Conservation (phyloP, 2,329 filamentous ascomycete species). For the Talaromyces sp. region DNA sequence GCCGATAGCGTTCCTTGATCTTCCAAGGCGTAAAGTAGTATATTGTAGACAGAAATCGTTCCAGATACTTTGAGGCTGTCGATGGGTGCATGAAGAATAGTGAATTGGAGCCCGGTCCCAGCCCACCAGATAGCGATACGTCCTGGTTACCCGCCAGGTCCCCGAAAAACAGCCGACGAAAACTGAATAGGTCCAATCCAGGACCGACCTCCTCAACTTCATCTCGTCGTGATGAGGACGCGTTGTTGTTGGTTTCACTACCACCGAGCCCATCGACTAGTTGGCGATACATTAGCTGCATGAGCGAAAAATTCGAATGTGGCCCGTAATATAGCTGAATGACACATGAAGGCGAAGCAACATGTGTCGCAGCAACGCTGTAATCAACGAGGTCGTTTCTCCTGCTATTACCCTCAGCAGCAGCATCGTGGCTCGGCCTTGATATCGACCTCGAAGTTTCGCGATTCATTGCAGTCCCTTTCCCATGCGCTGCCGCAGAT, state of each 20-base stretch:
- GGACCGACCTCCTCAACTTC: slow-evolving; percentile 38
- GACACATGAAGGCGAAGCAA: slow-evolving; percentile 43
- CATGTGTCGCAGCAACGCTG: slow-evolving; percentile 48
- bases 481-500: neutral
- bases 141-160: slow-evolving; percentile 39
- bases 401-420: neutral
- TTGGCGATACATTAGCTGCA: slow-evolving; percentile 38
- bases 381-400: slow-evolving; percentile 31
- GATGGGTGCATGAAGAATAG: slow-evolving; percentile 41
- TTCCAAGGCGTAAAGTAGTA: slow-evolving; percentile 40
- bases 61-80: slow-evolving; percentile 37
- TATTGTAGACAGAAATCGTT: slow-evolving; percentile 41
- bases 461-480: neutral
- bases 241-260: slow-evolving; percentile 17
- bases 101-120: slow-evolving; percentile 19
- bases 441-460: neutral
- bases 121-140: slow-evolving; percentile 22
- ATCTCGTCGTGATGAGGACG: slow-evolving; percentile 10
- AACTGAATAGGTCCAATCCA: slow-evolving; percentile 39
- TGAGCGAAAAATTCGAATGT: slow-evolving; percentile 46
- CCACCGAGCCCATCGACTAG: slow-evolving; percentile 24
- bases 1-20: slow-evolving; percentile 35
- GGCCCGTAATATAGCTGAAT: slow-evolving; percentile 48
- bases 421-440: neutral
- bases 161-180: slow-evolving; percentile 39